phyloP scores from a whole-genome alignment of 345 rosid species.

The Eucalyptus curtisii region DNA sequence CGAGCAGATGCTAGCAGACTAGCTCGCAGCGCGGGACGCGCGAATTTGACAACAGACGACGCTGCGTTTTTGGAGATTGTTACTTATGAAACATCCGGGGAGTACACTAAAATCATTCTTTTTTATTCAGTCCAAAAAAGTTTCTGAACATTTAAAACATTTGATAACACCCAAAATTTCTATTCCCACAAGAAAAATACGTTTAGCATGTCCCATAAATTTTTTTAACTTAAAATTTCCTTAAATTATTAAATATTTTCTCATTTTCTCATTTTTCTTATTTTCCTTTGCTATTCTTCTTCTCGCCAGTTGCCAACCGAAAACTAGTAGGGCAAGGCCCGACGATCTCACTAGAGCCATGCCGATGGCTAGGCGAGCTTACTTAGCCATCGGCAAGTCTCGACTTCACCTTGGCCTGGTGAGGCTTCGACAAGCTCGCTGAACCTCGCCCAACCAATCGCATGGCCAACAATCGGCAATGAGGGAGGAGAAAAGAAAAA shows the following conservation, averaged over 20 bases:
- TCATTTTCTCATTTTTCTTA: fast-evolving
- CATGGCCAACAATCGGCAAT: fast-evolving
- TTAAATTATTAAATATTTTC: too few species aligned
- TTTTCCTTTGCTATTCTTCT: too few species aligned
- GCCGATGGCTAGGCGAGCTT: fast-evolving
- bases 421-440: fast-evolving
- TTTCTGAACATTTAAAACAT: too few species aligned
- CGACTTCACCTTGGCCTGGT: fast-evolving
- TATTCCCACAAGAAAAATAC: too few species aligned
- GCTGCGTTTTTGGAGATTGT: background rate
- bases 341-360: fast-evolving
- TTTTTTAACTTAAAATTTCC: too few species aligned
- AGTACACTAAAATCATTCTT: too few species aligned
- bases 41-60: background rate
- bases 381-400: too few species aligned
- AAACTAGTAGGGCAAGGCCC: fast-evolving
- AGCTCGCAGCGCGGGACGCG: background rate
- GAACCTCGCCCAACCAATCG: fast-evolving
- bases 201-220: too few species aligned
- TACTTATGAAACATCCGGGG: background rate
- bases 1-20: background rate
- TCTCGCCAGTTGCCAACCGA: fast-evolving
- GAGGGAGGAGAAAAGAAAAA: too few species aligned
- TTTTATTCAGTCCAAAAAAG: fast-evolving
- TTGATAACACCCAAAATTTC: fast-evolving